These are phyloP conservation scores for Geosmithia morbida DNA, from an alignment of 2,329 filamentous ascomycete species.

Conservation along the genomic window DNA sequence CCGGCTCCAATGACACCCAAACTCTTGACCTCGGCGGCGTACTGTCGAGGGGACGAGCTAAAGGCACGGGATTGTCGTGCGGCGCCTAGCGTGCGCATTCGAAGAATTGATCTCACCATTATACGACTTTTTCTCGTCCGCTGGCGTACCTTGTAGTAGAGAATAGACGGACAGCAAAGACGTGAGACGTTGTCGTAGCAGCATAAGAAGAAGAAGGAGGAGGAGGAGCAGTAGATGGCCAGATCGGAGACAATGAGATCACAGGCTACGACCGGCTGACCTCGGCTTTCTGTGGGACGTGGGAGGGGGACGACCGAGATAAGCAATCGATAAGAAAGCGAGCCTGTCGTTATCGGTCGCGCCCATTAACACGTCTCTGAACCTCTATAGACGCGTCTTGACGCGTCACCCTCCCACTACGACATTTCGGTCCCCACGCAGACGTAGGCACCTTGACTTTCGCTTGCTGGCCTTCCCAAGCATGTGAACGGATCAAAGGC, in stretches of 20 bases:
- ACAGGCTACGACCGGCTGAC: constrained; percentile 20
- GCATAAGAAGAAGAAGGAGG: constrained; percentile 2
- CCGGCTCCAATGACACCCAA: constrained; percentile 88
- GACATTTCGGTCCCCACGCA: constrained; percentile 1
- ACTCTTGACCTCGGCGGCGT: constrained; percentile 63
- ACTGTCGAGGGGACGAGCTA: constrained; percentile 48
- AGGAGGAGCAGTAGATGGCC: constrained; percentile 1
- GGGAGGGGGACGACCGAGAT: background rate
- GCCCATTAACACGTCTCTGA: constrained; percentile 4
- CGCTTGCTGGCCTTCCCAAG: background rate
- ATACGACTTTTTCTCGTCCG: constrained; percentile 5
- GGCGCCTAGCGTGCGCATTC: constrained; percentile 18
- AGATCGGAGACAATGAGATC: constrained; percentile 3
- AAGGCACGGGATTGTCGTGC: constrained; percentile 41
- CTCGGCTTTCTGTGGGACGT: constrained; percentile 20
- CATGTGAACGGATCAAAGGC: background rate
- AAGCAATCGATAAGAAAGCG: background rate
- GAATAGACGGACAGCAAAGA: background rate
- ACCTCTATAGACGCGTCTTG: constrained; percentile 2
- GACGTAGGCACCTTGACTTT: background rate
- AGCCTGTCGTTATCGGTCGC: constrained; percentile 1
- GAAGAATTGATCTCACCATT: constrained; percentile 25
- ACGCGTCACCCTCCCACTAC: constrained; percentile 7
- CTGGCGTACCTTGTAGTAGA: background rate
- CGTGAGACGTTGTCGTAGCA: background rate